Evolutionary conservation across 306 rosid species (phyloP), one percentile per base, ranked within the genome.

Genomic region (Luffa aegyptiaca): DNA sequence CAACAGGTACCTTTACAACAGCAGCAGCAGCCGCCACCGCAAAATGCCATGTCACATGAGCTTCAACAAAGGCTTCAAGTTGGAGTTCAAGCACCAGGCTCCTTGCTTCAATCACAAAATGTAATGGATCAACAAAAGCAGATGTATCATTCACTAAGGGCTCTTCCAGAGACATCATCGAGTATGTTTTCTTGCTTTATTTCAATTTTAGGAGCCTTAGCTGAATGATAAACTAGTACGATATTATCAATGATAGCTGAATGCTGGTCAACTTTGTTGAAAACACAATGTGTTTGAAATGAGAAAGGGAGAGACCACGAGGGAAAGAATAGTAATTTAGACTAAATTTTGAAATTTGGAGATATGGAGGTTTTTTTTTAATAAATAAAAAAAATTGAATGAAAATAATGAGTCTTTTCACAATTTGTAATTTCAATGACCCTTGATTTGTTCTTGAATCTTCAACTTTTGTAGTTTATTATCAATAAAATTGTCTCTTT

Each of bases 121-220:
- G 89, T 84, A 69, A 86, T 89, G 83, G 98, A 94, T 86, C 97
- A 86, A 65, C 96, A 86, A 81, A 92, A 92, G 80, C 97, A 90
- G 59, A 52, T 90, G 59, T 90, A 90, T 86, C 97, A 91, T 83
- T 26, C 97, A 78, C 98, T 88, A 76, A 95, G 93, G 83, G 53
- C 89, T 58, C 91, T 82, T 84, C 91, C 90, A 79, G 99, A 95
- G 79, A 86, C 97, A 8, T 89, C 97, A 75, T 84, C 97, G 62
- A 83, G 97, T 95, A 91, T 57, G 93, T 57, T 68, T 55, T 72
- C 78, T 77, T 71, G 49, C 83, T 80, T 13, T 49, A 21, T 75
- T 21, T 56, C 14, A 17, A 31, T 49, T 49, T 73, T 48, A 10
- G 48, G 48, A 49, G 46, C 31, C 62, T 51, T 74, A 74, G 48